Conservation (phyloP, 192 early-diverging fungal genomes). For the Umbelopsis sp. region DNA sequence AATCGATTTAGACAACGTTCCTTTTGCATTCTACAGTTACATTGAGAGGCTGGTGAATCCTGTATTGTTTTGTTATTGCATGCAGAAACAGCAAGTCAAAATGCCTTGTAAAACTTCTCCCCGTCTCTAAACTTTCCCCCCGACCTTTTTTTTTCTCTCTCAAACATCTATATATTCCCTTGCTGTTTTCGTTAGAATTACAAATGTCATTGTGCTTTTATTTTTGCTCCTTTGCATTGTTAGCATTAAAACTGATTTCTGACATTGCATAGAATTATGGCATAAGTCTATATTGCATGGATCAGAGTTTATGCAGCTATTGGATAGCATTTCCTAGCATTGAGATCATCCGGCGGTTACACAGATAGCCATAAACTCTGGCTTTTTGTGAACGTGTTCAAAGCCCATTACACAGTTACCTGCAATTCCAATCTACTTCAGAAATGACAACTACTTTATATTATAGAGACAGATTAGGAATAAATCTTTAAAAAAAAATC, state of each 20-base stretch:
- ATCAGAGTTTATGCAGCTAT: too few species aligned
- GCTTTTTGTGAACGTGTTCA: too few species aligned
- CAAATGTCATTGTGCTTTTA: neutral
- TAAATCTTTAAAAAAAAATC: neutral
- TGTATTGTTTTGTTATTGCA: too few species aligned
- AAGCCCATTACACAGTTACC: too few species aligned
- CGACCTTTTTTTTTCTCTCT: neutral
- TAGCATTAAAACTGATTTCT: neutral
- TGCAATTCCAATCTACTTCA: too few species aligned
- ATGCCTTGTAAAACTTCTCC: too few species aligned
- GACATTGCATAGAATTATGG: too few species aligned
- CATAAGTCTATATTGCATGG: too few species aligned
- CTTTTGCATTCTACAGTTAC: neutral
- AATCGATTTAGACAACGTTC: neutral
- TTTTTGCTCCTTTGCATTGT: neutral
- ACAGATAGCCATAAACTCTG: too few species aligned
- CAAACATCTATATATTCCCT: constrained; percentile 1
- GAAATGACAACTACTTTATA: neutral
- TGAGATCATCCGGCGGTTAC: too few species aligned
- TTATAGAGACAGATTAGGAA: neutral
- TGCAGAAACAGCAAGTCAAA: too few species aligned
- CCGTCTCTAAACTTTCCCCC: neutral
- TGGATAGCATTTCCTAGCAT: too few species aligned
- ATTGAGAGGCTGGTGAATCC: neutral
- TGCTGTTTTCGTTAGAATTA: neutral